Base-by-base conservation (phyloP, 2,329 filamentous ascomycete species). In the Arthrobotrys megalospora region DNA sequence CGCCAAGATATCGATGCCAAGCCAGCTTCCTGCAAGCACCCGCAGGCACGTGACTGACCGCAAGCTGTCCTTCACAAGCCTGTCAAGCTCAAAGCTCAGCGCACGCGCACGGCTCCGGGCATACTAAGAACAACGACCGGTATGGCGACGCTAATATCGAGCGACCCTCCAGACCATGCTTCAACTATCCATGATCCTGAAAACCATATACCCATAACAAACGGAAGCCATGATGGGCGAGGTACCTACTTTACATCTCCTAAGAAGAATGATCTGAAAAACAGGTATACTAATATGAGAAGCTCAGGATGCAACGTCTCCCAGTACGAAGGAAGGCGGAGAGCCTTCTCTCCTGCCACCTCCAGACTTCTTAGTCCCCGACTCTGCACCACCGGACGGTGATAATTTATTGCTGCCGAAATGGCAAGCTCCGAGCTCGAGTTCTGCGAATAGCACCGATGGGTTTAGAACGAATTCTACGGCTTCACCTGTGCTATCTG, bases 341-440 rank as follows among this genome's bases (percentile, higher is more conserved):
- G 75, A 66, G 38, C 52, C 75, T 4, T 60, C 53, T 14, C 67
- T 78, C 21, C 75, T 78, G 12, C 75, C 75, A n/a, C 75, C 75
- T 45, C 75, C 75, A 11, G 75, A 78, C 32, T 78, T 78, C n/a
- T 47, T 78, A 12, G 47, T 78, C 12, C 75, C 75, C 21, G 75
- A 78, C 34, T 47, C 52, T 8, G 48, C 21, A 19, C 48, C 50
- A 1, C 41, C 53, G 7, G 62, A 72, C 48, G 55, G 24, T 14
- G 14, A 34, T n/a, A 52, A 12, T 28, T 19, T 43, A 16, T 24
- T 43, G 16, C 14, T 67, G 14, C 66, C 60, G 32, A 72, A 58
- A 55, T 64, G 75, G 66, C 66, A 70, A 32, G 45, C 66, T 16
- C 32, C 53, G 1, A 70, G 16, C n/a, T 60, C 69, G 11, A 65